Evolutionary conservation across 768 basidiomycete species (phyloP).

Genomic region (Arthromyces matolae): DNA sequence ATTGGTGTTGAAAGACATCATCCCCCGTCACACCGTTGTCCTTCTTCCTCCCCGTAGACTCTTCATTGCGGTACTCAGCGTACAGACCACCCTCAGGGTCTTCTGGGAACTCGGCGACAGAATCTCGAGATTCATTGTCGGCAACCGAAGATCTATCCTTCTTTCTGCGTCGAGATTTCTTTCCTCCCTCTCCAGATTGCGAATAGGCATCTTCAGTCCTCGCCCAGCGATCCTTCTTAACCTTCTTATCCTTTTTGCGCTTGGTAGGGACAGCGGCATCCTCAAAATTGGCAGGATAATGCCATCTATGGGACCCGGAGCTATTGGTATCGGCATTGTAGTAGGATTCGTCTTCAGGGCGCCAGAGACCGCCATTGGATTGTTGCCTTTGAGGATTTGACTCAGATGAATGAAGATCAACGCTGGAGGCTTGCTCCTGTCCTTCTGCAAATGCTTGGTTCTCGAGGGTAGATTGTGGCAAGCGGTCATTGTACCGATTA

Average conservation of each 20-base stretch:
- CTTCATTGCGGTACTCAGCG: conserved; percentile 30
- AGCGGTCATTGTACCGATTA: conserved; percentile 77
- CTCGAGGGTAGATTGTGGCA: conserved; percentile 64
- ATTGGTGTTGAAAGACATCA: conserved; percentile 63
- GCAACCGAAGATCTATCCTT: conserved; percentile 47
- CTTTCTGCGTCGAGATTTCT: conserved; percentile 70
- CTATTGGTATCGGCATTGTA: conserved; percentile 47
- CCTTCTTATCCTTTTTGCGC: conserved; percentile 63
- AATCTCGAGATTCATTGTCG: conserved; percentile 35
- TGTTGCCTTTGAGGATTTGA: conserved; percentile 30
- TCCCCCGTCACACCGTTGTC: conserved; percentile 32
- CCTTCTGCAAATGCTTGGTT: conserved; percentile 77
- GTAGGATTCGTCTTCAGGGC: conserved; percentile 69
- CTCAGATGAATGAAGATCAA: conserved; percentile 35
- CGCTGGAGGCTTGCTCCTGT: conserved; percentile 52
- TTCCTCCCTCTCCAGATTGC: conserved; percentile 45
- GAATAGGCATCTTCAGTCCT: conserved; percentile 82
- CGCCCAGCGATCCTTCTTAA: conserved; percentile 86
- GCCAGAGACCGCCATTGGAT: conserved; percentile 67
- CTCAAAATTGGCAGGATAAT: conserved; percentile 82
- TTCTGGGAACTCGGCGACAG: conserved; percentile 59
- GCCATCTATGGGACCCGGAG: conserved; percentile 63
- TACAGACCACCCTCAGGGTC: conserved; percentile 71
- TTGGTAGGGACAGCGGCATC: conserved; percentile 45
- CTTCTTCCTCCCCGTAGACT: conserved; percentile 18